Evolutionary conservation across 2,329 filamentous ascomycete genomes (phyloP).

Genomic region (Grosmannia penicillata): DNA sequence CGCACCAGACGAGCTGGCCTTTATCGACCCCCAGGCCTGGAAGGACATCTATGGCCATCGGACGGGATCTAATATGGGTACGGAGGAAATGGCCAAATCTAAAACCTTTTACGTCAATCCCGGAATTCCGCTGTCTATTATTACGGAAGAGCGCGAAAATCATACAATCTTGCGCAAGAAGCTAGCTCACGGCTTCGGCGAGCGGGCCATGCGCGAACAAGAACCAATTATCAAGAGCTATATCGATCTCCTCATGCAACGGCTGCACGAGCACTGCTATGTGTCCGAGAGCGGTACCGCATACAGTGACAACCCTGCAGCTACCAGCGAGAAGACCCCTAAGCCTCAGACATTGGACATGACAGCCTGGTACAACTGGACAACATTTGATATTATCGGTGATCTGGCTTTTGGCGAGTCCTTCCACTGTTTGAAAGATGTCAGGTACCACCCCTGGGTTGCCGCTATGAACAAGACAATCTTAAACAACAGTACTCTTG

Average conservation of each 20-base stretch:
- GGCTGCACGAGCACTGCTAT: constrained; percentile 14
- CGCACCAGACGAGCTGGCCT: constrained; percentile 26
- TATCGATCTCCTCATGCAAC: constrained; percentile 19
- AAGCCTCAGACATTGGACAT: constrained; percentile 1
- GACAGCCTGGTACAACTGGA: constrained; percentile 13
- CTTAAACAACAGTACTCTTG: constrained; percentile 1
- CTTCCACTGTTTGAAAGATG: constrained; percentile 18
- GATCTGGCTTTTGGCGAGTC: constrained; percentile 29
- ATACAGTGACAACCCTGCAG: too few species aligned
- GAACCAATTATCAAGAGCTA: constrained; percentile 24
- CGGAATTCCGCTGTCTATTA: constrained; percentile 3
- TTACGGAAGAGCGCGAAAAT: constrained; percentile 17
- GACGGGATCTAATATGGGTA: background rate
- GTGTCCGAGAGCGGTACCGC: background rate
- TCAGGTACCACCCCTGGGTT: constrained; percentile 14
- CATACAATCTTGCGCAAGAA: constrained; percentile 18
- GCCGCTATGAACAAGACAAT: constrained; percentile 12
- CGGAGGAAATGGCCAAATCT: constrained; percentile 9
- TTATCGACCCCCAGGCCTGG: constrained; percentile 18
- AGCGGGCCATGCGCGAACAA: constrained; percentile 23
- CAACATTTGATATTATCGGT: constrained; percentile 24
- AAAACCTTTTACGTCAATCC: constrained; percentile 4
- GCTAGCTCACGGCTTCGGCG: constrained; percentile 25
- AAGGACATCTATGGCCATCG: constrained; percentile 23
- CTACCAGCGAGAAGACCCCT: background rate